Evolutionary conservation across 2,329 filamentous ascomycete genomes (phyloP).

Genomic region (Apiospora sp.): DNA sequence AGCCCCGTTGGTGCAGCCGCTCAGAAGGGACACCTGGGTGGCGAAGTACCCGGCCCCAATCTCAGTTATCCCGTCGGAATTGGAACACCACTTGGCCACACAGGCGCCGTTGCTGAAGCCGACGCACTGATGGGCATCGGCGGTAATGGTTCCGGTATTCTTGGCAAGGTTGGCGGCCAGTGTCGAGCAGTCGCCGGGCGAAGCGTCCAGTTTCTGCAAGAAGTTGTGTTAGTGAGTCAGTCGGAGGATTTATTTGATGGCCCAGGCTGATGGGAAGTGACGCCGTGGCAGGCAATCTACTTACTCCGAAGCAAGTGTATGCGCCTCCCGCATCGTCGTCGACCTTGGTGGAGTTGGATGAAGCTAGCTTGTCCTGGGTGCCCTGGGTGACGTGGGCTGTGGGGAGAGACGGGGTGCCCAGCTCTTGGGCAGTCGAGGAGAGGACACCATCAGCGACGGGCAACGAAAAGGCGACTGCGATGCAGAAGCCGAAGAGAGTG

Average conservation of each 20-base stretch:
- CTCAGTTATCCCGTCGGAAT: neutral
- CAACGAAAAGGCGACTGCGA: neutral
- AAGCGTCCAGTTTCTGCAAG: neutral
- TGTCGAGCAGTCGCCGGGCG: neutral
- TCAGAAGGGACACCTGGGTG: neutral
- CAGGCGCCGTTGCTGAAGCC: neutral
- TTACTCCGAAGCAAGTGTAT: slow-evolving; percentile 11
- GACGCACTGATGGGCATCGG: neutral
- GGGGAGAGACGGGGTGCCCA: too few relatives aligned
- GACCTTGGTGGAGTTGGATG: neutral
- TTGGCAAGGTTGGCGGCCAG: neutral
- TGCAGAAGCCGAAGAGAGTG: neutral
- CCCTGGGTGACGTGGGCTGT: too few relatives aligned
- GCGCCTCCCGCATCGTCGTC: neutral
- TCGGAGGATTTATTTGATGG: neutral
- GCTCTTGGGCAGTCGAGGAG: neutral
- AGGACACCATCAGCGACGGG: neutral
- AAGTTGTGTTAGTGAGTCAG: neutral
- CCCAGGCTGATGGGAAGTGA: neutral
- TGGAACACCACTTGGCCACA: slow-evolving; percentile 2
- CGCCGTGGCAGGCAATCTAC: neutral
- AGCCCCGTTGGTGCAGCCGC: neutral
- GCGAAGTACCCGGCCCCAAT: neutral
- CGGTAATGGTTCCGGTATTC: neutral
- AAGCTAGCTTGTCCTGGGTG: too few relatives aligned